Percentiles rank a stretch among this genome's conserved stretches.
phyloP scores from a whole-genome alignment of 345 rosid genomes.

The Eucalyptus virginea region DNA sequence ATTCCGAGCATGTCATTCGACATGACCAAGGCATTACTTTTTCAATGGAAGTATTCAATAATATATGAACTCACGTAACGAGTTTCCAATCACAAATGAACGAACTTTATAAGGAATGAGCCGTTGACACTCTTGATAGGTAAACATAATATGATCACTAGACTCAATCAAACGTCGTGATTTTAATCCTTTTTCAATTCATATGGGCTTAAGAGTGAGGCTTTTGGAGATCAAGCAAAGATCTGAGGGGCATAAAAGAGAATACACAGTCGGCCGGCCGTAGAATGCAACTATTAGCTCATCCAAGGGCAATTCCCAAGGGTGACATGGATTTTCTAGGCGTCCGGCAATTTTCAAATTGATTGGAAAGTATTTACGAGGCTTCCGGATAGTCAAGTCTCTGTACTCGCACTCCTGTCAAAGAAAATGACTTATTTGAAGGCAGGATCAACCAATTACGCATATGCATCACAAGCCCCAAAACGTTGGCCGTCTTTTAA shows the following conservation, averaged over 20 bases:
- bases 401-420: rapidly evolving
- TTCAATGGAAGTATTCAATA: rapidly evolving
- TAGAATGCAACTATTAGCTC: background rate
- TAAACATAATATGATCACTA: background rate
- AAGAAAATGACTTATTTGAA: rapidly evolving
- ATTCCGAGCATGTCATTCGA: background rate
- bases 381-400: rapidly evolving
- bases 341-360: background rate
- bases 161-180: rapidly evolving
- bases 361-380: background rate
- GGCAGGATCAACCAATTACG: background rate
- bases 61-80: rapidly evolving
- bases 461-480: background rate
- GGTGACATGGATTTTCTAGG: rapidly evolving
- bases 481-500: background rate
- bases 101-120: rapidly evolving
- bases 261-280: background rate
- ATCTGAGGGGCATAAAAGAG: background rate
- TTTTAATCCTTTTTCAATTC: background rate
- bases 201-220: rapidly evolving
- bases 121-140: rapidly evolving
- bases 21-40: background rate
- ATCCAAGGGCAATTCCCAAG: background rate
- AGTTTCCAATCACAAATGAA: background rate
- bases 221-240: rapidly evolving